Conservation (phyloP, 257 asterid genomes). For the Nicotiana paniculata region DNA sequence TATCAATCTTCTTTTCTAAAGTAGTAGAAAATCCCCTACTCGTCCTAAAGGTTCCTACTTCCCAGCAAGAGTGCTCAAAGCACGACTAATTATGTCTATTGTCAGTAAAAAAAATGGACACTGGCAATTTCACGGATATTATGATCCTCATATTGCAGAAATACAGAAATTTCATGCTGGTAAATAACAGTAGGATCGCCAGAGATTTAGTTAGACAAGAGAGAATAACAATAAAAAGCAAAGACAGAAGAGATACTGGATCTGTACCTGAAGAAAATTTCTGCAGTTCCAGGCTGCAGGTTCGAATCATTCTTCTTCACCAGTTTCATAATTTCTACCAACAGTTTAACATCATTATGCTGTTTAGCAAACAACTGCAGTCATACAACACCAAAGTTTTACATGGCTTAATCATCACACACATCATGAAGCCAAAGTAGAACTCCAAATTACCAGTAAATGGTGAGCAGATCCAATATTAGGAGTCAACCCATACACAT, state of each 20-base stretch:
- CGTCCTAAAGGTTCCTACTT: background rate
- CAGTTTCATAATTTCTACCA: slow-evolving; percentile 64
- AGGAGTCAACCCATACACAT: slow-evolving; percentile 63
- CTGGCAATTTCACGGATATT: background rate
- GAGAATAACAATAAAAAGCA: background rate
- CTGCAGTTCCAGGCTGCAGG: slow-evolving; percentile 84
- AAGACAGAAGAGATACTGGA: background rate
- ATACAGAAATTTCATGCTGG: background rate
- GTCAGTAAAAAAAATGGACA: background rate
- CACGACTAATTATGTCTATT: background rate
- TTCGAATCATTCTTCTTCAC: slow-evolving; percentile 59
- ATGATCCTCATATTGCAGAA: background rate
- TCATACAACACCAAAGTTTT: slow-evolving; percentile 13
- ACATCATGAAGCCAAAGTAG: background rate
- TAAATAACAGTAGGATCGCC: background rate
- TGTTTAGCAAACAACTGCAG: slow-evolving; percentile 83
- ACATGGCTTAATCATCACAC: background rate
- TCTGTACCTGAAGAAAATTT: slow-evolving; percentile 61
- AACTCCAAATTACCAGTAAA: slow-evolving; percentile 48
- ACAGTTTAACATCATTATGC: slow-evolving; percentile 58
- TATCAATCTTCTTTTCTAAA: background rate
- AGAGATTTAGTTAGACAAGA: background rate
- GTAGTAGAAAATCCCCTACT: background rate
- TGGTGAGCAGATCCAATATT: slow-evolving; percentile 81
- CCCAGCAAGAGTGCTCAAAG: background rate